Evolutionary conservation across 1,139 yeast species (phyloP).

Genomic region (Protomyces gravidus): DNA sequence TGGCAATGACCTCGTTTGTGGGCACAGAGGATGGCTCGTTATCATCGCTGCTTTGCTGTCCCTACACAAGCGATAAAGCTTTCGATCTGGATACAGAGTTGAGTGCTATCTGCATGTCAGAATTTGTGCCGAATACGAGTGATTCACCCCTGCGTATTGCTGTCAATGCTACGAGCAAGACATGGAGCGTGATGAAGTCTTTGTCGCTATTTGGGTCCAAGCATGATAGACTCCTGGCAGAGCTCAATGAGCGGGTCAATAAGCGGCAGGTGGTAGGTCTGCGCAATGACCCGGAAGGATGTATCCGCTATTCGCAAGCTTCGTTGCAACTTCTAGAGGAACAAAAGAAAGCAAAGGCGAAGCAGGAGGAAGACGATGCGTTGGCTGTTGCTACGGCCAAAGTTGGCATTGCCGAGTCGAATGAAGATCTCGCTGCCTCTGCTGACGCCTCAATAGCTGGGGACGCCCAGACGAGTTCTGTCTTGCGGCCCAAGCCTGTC

Average conservation of each 20-base stretch:
- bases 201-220: conserved; percentile 12
- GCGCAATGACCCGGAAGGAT: conserved; percentile 22
- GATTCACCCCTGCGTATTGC: conserved; percentile 20
- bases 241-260: conserved; percentile 15
- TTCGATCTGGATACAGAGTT: conserved; percentile 15
- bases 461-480: neutral
- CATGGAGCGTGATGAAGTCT: conserved; percentile 3
- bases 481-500: neutral
- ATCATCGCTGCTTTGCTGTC: conserved; percentile 13
- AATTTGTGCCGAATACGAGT: conserved; percentile 15
- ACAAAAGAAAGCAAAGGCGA: neutral
- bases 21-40: conserved; percentile 18
- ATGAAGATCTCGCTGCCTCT: neutral
- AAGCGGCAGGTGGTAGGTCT: conserved; percentile 9
- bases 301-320: conserved; percentile 8
- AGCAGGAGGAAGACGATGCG: neutral
- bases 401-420: neutral
- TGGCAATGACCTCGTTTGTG: conserved; percentile 19
- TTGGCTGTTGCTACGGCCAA: neutral
- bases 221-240: neutral
- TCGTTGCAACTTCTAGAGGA: neutral
- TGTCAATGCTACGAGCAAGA: conserved; percentile 10
- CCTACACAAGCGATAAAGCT: conserved; percentile 12
- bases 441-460: no score
- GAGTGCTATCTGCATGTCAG: conserved; percentile 17